Evolutionary conservation across 495 filamentous ascomycete species (phyloP), one percentile per base, ranked within the genome.

Genomic region (Friedmanniomyces endolithicus): DNA sequence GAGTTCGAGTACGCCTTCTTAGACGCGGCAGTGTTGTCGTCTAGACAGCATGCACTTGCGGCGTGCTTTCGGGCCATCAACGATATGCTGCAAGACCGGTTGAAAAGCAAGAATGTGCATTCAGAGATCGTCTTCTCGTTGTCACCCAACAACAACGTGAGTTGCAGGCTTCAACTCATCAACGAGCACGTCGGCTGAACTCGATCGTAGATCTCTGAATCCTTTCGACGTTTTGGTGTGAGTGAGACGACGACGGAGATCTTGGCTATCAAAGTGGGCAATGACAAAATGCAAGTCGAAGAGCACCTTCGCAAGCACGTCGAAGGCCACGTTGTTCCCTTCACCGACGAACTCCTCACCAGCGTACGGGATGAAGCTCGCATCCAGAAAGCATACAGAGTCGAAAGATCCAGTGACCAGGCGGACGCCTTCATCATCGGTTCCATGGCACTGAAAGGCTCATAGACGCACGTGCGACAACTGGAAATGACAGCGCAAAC

Each of bases 1-100:
- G 83, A 84, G 12, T 97, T 86, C 62, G 87, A 96, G 67, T 96
- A 95, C 73, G 90, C 90, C 4, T 84, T 98, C 49, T 80, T 98
- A 44, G 90, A 98, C 68, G 88, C 88, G 0, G 75, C 80, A 66
- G 80, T 89, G 66, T 52, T 87, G 51, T 63, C 85, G 19, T 88
- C 87, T 8, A 74, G 83, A 22, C 65, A 72, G 0, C 90, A 96
- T 62, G 68, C 82, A 33, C 74, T 90, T 31, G 82, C 87, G 2
- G 90, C 89, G 9, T 73, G 83, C 25, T 95, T 85, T 65, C 77
- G 84, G 62, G 88, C 90, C 6, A 71, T 88, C 47, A 88, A 84
- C 59, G 78, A 83, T 59, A 70, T 77, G 29, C 52, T 81, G 16
- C 72, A 78, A 47, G 71, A 71, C 0, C 78, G 80, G 22, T 70